A percentile compares a stretch with the other conserved stretches of the same genome.
Conservation (phyloP, 768 basidiomycete species). For the Holtermannia corniformis region DNA sequence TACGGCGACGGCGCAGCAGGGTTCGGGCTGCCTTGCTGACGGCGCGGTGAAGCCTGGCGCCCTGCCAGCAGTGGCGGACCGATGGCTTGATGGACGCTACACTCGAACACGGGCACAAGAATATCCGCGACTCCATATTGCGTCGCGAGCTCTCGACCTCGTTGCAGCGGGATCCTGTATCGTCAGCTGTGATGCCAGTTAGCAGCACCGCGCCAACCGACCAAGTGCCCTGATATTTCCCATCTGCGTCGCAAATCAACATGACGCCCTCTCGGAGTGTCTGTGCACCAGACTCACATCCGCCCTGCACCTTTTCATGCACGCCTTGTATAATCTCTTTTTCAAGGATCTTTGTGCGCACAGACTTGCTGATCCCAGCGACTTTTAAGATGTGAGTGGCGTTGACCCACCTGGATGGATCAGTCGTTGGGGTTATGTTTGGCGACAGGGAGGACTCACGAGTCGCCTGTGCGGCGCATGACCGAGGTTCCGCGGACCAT, state of each 20-base stretch:
- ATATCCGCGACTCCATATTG: slow-evolving; percentile 86
- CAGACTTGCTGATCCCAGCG: slow-evolving; percentile 93
- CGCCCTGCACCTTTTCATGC: slow-evolving; percentile 97
- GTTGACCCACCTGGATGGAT: slow-evolving; percentile 51
- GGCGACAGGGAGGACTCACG: slow-evolving; percentile 47
- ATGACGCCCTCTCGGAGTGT: too few relatives aligned
- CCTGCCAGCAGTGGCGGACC: slow-evolving; percentile 60
- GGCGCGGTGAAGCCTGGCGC: slow-evolving; percentile 47
- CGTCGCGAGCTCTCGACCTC: slow-evolving; percentile 81
- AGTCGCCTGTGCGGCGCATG: slow-evolving; percentile 90
- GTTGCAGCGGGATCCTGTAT: slow-evolving; percentile 85
- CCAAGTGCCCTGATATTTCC: slow-evolving; percentile 99
- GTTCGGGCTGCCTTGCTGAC: slow-evolving; percentile 35
- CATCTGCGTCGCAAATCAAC: slow-evolving; percentile 45
- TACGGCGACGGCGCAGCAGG: slow-evolving; percentile 7
- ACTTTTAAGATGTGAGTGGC: slow-evolving; percentile 99
- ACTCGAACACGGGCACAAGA: slow-evolving; percentile 85
- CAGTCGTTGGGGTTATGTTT: neutral
- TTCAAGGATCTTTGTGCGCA: slow-evolving; percentile 83
- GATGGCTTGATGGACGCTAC: slow-evolving; percentile 68
- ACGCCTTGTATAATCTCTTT: slow-evolving; percentile 91
- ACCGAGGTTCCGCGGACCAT: slow-evolving; percentile 98
- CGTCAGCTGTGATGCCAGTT: neutral
- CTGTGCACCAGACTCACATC: slow-evolving; percentile 46
- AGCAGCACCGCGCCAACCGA: too few relatives aligned